Base-by-base conservation (phyloP, 306 rosid genomes). In the Quillaja saponaria region DNA sequence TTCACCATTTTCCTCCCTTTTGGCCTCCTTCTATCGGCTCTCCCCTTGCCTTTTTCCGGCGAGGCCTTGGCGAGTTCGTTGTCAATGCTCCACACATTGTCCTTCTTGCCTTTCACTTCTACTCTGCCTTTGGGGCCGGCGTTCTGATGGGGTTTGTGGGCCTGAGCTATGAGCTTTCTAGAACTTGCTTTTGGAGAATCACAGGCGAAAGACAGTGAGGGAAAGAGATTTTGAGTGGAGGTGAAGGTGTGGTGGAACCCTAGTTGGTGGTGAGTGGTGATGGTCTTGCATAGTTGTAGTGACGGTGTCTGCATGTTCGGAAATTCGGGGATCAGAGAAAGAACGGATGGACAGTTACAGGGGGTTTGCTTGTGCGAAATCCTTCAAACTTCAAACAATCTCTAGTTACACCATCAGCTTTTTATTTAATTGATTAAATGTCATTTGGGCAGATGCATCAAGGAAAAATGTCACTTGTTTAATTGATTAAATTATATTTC, bases 41-140 rank as follows among this genome's bases (percentile, higher is more conserved):
- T 68, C 46, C 13, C 69, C 1, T 71, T 72, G 15, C 74, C 71
- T 49, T 66, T 81, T 63, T 81, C 71, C 25, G 79, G 60, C 13
- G 70, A 19, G 10, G 83, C 68, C 20, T 66, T 68, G 12, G 82
- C 82, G 12, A 79, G 66, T 31, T 91, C 82, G 34, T 91, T 88
- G 69, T 91, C 98, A 17, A 88, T 39, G 68, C 98, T 88, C 98
- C 98, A 91, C 13, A 86, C 85, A 54, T 92, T 92, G 4, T 85
- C 95, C 75, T 85, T 77, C 68, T 81, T 81, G 4, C 96, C 95
- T 79, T 68, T 84, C 28, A 76, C 61, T 11, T 54, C 71, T 28
- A 25, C 9, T 18, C 72, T 68, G 20, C 46, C 61, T 25, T 71
- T 77, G 21, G 64, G 54, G 13, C 58, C 71, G 31, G 68, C 16